Percentiles rank a stretch among this genome's conserved stretches.
These are phyloP conservation scores for Colletotrichum sp. DNA, from an alignment of 2,329 filamentous ascomycete species.

Conservation along the genomic window DNA sequence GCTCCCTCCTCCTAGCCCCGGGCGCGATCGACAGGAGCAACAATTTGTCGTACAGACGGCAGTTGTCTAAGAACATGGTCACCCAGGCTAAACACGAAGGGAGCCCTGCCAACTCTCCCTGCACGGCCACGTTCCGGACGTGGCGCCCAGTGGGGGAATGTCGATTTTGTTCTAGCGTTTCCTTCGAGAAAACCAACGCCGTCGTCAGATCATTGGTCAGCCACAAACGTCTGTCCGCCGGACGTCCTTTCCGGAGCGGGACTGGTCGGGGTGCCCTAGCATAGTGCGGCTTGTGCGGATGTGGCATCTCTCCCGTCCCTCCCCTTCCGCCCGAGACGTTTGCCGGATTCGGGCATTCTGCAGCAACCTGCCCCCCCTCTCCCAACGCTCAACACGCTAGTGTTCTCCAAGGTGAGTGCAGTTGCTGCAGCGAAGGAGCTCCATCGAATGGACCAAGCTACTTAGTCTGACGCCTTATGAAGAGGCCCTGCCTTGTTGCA, in stretches of 20 bases:
- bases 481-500: not conserved
- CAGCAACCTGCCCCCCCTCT: not conserved
- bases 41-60: not conserved
- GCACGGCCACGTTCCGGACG: not conserved
- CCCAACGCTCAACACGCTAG: not conserved
- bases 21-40: not conserved
- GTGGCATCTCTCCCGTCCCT: conserved; percentile 3
- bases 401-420: not conserved
- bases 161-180: not conserved
- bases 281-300: not conserved
- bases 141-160: not conserved
- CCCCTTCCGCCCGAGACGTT: not conserved
- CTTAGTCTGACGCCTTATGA: not conserved
- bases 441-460: not conserved
- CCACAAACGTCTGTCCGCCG: not conserved
- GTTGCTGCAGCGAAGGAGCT: not conserved
- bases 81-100: not conserved
- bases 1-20: not conserved
- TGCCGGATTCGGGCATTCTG: not conserved
- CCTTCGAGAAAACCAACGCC: not conserved
- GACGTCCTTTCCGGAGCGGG: not conserved
- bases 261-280: not conserved
- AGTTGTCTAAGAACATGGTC: not conserved
- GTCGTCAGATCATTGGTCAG: not conserved
- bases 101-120: not conserved